Conservation (phyloP, 257 asterid species). For the Scutellaria minor region DNA sequence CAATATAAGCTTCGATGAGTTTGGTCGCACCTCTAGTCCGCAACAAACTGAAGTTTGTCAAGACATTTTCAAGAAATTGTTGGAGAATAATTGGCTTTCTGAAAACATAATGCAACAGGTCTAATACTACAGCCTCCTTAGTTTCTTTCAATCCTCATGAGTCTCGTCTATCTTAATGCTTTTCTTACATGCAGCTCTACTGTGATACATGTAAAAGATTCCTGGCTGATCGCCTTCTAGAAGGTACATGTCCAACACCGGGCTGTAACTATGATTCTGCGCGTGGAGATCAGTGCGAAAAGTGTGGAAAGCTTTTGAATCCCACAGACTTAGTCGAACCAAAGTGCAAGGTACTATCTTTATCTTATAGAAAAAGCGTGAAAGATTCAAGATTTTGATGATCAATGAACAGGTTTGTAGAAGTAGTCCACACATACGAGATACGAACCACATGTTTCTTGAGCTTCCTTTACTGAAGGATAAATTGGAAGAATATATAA, state of each 20-base stretch:
- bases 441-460: slow-evolving; percentile 86
- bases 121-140: neutral
- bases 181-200: slow-evolving; percentile 56
- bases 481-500: slow-evolving; percentile 66
- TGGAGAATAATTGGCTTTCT: slow-evolving; percentile 74
- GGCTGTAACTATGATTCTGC: slow-evolving; percentile 85
- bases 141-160: neutral
- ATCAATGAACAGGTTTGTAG: slow-evolving; percentile 62
- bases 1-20: slow-evolving; percentile 81
- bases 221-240: slow-evolving; percentile 88
- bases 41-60: slow-evolving; percentile 91
- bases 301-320: slow-evolving; percentile 81
- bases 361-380: neutral
- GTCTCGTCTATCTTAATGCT: neutral
- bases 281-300: slow-evolving; percentile 96
- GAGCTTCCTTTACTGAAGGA: slow-evolving; percentile 85
- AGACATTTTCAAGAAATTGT: slow-evolving; percentile 72
- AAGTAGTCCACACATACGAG: slow-evolving; percentile 64
- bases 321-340: slow-evolving; percentile 83
- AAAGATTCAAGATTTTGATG: neutral
- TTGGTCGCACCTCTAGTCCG: slow-evolving; percentile 92
- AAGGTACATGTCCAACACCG: slow-evolving; percentile 83
- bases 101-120: slow-evolving; percentile 93
- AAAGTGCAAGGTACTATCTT: slow-evolving; percentile 74
- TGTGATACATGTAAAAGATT: slow-evolving; percentile 74